Conservation (phyloP, 805 yeast species). For the Maudiozyma bulderi region DNA sequence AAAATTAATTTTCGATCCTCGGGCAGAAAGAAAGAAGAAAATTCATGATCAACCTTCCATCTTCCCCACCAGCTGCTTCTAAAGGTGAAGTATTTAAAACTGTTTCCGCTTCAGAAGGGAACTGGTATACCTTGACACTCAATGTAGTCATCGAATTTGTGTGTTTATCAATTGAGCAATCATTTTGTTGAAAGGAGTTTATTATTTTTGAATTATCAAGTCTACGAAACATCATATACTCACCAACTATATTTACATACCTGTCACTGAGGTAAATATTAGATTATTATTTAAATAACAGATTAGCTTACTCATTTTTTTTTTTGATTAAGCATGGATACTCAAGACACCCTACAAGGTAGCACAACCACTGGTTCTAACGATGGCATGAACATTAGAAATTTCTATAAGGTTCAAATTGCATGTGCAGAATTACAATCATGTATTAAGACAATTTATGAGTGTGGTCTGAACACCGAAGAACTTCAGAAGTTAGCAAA, state of each 20-base stretch:
- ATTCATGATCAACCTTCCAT: no score
- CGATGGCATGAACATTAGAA: conserved; percentile 5
- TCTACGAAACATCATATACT: no score
- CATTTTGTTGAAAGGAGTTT: no score
- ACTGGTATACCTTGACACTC: no score
- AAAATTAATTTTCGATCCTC: no score
- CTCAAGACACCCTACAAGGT: background rate
- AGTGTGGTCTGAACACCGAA: conserved; percentile 4
- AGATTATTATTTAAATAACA: background rate
- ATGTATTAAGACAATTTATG: conserved; percentile 8
- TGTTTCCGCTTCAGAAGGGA: no score
- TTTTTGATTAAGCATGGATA: background rate
- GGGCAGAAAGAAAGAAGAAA: no score
- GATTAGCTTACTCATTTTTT: background rate
- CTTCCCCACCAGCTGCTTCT: no score
- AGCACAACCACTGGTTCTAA: background rate
- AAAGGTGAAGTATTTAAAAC: no score
- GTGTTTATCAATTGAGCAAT: no score
- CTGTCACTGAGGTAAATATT: background rate
- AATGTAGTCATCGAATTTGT: no score
- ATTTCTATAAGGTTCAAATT: conserved; percentile 10
- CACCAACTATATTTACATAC: background rate
- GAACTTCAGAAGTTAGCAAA: conserved; percentile 3
- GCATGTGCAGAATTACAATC: conserved; percentile 12
- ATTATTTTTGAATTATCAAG: no score